phyloP scores from a whole-genome alignment of 1,284 basidiomycete species.

The Ganoderma sinense region DNA sequence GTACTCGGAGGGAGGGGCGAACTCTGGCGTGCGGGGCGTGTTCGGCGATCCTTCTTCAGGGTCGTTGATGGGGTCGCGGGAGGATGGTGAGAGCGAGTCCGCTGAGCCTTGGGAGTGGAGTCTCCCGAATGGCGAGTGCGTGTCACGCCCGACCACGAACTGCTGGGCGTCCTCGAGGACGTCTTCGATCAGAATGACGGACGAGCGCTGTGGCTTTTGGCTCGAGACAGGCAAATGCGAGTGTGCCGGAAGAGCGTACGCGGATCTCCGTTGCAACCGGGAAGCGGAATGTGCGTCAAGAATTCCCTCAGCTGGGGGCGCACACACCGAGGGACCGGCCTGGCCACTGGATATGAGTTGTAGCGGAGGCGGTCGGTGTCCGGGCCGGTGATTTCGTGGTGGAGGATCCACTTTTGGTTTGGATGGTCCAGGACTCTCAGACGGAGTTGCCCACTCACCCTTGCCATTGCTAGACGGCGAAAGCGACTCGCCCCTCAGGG shows the following conservation, averaged over 20 bases:
- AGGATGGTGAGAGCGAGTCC: not conserved
- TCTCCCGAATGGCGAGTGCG: conserved; percentile 14
- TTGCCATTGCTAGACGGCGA: not conserved
- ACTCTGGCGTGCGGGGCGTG: conserved; percentile 6
- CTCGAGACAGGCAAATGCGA: not conserved
- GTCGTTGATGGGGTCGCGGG: not conserved
- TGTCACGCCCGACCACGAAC: not conserved
- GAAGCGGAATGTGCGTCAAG: not conserved
- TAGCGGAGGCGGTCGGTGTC: conserved; percentile 10
- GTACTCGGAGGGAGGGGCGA: not conserved
- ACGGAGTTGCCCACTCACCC: not conserved
- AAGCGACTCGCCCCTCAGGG: conserved; percentile 5
- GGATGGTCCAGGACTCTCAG: not conserved
- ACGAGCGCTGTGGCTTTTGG: not conserved
- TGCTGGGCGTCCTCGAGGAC: conserved; percentile 4
- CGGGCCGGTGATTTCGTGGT: not conserved
- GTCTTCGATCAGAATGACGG: conserved; percentile 1
- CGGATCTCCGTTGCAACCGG: conserved; percentile 8
- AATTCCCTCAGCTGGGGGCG: not conserved
- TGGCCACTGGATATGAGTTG: not conserved
- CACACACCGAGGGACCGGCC: conserved; percentile 1
- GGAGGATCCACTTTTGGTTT: not conserved
- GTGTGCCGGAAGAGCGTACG: not conserved
- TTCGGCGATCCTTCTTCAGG: not conserved
- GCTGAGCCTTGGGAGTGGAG: not conserved